phyloP scores from a whole-genome alignment of 1,284 basidiomycete genomes.

The Puccinia brachypodii region DNA sequence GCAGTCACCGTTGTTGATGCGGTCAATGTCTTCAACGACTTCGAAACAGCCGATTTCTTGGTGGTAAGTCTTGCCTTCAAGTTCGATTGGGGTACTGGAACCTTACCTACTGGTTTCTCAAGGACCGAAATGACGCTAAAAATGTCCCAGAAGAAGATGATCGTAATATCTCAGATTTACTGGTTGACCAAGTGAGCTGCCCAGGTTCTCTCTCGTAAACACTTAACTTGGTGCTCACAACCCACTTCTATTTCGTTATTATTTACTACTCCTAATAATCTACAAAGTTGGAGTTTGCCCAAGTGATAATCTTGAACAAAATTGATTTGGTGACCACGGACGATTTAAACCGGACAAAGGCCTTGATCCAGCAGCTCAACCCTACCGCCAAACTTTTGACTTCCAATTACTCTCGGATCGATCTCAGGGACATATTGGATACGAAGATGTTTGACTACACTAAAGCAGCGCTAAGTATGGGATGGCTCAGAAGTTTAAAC shows the following conservation, averaged over 20 bases:
- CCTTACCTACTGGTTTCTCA: background rate
- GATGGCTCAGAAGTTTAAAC: constrained; percentile 60
- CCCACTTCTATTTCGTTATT: background rate
- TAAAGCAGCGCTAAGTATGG: constrained; percentile 59
- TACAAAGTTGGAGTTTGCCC: constrained; percentile 59
- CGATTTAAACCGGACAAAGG: constrained; percentile 56
- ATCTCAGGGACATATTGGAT: constrained; percentile 58
- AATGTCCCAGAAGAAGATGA: constrained; percentile 60
- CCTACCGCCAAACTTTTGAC: constrained; percentile 54
- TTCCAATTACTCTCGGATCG: constrained; percentile 56
- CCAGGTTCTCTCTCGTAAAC: background rate
- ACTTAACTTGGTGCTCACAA: background rate
- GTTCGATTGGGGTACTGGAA: background rate
- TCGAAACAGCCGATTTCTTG: constrained; percentile 60
- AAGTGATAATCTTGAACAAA: constrained; percentile 61
- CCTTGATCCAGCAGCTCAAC: constrained; percentile 59
- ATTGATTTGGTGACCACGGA: constrained; percentile 56
- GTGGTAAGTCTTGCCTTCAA: constrained; percentile 56
- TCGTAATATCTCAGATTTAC: constrained; percentile 60
- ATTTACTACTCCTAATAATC: background rate
- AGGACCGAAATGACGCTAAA: constrained; percentile 49
- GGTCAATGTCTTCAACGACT: constrained; percentile 58
- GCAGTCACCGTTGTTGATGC: constrained; percentile 58
- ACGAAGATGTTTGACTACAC: constrained; percentile 59
- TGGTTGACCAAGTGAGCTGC: constrained; percentile 56